A percentile compares a stretch with the other conserved stretches of the same genome.
These are phyloP conservation scores for Sporothrix sp. DNA, from an alignment of 2,329 filamentous ascomycete genomes.

Conservation along the genomic window DNA sequence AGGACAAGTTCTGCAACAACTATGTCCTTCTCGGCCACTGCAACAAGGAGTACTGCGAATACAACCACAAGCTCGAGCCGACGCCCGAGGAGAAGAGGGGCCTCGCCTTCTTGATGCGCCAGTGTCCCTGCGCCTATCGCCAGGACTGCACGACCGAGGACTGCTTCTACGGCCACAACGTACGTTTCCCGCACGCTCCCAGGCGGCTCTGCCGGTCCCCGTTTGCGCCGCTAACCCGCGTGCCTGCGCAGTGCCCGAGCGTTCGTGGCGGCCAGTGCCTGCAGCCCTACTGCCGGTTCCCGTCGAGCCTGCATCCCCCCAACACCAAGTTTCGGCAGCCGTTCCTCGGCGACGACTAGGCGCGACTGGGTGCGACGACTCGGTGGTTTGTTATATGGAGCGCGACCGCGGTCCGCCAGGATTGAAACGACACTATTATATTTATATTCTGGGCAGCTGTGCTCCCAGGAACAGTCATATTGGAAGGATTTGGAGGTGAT, in stretches of 20 bases:
- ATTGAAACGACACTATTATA: no score
- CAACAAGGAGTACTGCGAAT: slow-evolving; percentile 45
- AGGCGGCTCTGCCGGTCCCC: not conserved
- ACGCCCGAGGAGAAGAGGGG: slow-evolving; percentile 45
- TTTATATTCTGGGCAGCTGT: no score
- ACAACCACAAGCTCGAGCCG: slow-evolving; percentile 46
- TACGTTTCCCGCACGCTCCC: slow-evolving; percentile 19
- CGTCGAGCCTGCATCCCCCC: slow-evolving; percentile 43
- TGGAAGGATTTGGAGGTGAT: no score
- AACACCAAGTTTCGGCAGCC: slow-evolving; percentile 38
- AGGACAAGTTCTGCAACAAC: slow-evolving; percentile 52
- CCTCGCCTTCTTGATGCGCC: slow-evolving; percentile 44
- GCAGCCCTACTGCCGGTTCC: slow-evolving; percentile 48
- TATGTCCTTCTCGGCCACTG: slow-evolving; percentile 51
- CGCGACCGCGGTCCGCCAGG: no score
- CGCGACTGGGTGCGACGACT: no score
- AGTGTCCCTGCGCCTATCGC: slow-evolving; percentile 47
- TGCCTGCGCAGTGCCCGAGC: slow-evolving; percentile 39
- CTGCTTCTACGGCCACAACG: slow-evolving; percentile 56
- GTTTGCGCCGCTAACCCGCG: not conserved
- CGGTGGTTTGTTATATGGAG: not conserved
- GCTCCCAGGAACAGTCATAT: no score
- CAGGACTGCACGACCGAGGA: slow-evolving; percentile 48
- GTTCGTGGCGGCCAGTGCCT: slow-evolving; percentile 41
- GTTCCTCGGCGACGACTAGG: slow-evolving; percentile 10